Evolutionary conservation across 805 yeast species (phyloP).

Genomic region (Kodamaea jinghongensis): DNA sequence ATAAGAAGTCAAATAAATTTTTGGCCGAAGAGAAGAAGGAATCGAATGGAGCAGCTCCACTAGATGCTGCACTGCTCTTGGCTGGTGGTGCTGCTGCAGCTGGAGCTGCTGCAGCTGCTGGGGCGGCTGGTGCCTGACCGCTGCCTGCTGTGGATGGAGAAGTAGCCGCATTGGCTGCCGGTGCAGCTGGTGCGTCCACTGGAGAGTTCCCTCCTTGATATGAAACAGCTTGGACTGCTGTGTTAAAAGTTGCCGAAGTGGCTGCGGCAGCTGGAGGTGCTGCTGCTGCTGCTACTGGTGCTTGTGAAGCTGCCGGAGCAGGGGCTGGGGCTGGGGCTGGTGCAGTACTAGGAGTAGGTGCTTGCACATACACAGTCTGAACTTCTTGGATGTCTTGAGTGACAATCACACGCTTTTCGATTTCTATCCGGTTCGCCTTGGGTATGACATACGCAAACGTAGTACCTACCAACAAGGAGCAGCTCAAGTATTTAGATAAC

Average conservation of each 20-base stretch:
- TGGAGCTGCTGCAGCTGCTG: conserved; percentile 14
- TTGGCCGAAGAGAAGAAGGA: conserved; percentile 8
- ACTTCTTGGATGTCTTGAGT: conserved; percentile 3
- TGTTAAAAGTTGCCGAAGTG: conserved; percentile 5
- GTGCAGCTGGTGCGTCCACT: conserved; percentile 16
- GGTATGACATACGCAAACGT: conserved; percentile 11
- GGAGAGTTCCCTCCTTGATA: conserved; percentile 10
- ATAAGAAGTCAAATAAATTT: conserved; percentile 12
- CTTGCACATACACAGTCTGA: conserved; percentile 1
- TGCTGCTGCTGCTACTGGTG: neutral
- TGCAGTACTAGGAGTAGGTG: neutral
- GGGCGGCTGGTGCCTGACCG: conserved; percentile 20
- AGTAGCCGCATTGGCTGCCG: conserved; percentile 29
- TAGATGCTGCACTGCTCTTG: conserved; percentile 26
- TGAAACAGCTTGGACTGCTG: conserved; percentile 5
- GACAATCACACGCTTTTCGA: conserved; percentile 6
- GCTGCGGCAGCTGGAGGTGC: neutral
- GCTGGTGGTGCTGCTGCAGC: conserved; percentile 23
- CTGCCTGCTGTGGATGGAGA: too few relatives aligned
- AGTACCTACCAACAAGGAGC: conserved; percentile 8
- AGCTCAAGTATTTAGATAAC: conserved; percentile 7
- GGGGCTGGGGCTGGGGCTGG: neutral
- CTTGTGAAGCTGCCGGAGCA: conserved; percentile 2
- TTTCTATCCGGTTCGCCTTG: neutral
- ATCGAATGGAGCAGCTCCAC: conserved; percentile 23